Evolutionary conservation across 352 stramenopile genomes (phyloP), one percentile per base, ranked within the genome.

Genomic region (Pythium sp.): DNA sequence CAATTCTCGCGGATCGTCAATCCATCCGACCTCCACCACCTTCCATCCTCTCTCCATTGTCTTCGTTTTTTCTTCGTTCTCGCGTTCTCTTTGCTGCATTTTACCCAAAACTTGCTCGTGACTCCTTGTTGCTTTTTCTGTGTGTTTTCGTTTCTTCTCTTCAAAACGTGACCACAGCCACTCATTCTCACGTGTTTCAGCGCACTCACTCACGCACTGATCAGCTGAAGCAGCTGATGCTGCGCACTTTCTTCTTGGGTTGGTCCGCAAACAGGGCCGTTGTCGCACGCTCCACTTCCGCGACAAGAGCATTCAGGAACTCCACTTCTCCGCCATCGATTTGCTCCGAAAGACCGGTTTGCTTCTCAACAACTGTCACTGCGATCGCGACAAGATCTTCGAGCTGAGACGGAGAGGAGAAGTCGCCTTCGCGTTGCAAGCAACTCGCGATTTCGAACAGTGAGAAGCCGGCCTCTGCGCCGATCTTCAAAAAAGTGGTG

Each of bases 171-270:
- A 67, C 34, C 41, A 49, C 32, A 15, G 3, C 14, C 41, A 34
- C 30, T 53, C 47, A 30, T 18, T 58, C 26, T 11, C 6, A 49
- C 15, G 41, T 15, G 5, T 49, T 47, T 43, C 14, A 43, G 36
- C 36, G 5, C 9, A 43, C 36, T 43, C 53, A 38, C 36, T 14
- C 53, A 38, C 22, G 26, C 26, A 38, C 11, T 58, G 30, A 67
- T 82, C 79, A 93, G 68, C 77, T 92, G 74, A 95, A 92, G 74
- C 84, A 93, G 69, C 87, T 95, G 62, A 95, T 94, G 73, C 87
- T 95, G 69, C 87, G 86, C 58, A 93, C 87, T 76, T 94, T 95
- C 69, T 91, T 92, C 80, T 92, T 92, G 11, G 84, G 87, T 65
- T 86, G 71, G 24, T 84, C 72, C 12, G 78, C 76, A 56, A 93